Conservation (phyloP, 164 flowering plant genomes). For the Tetrastigma voinierianum region DNA sequence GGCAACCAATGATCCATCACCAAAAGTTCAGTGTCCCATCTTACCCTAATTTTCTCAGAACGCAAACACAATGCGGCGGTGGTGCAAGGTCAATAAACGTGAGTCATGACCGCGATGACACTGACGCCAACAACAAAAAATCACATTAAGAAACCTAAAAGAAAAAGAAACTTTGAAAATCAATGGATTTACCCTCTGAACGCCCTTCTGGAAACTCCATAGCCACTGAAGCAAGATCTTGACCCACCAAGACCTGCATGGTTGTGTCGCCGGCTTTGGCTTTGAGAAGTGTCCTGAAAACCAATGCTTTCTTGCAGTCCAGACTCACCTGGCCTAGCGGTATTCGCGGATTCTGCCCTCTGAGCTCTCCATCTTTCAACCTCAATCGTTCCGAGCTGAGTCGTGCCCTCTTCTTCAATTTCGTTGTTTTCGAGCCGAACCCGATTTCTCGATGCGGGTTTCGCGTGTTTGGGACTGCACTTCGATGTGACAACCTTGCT, state of each 20-base stretch:
- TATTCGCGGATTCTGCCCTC: constrained; percentile 25
- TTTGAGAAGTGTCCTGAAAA: constrained; percentile 76
- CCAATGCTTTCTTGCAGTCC: constrained; percentile 78
- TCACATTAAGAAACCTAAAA: not conserved
- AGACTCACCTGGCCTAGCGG: constrained; percentile 71
- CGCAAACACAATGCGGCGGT: too few relatives aligned
- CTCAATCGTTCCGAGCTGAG: constrained; percentile 10
- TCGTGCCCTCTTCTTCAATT: constrained; percentile 4
- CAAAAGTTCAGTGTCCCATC: too few relatives aligned
- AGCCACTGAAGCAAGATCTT: constrained; percentile 88
- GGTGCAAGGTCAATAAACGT: too few relatives aligned
- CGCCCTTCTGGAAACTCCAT: constrained; percentile 73
- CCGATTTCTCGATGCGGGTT: constrained; percentile 12
- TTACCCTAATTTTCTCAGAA: too few relatives aligned
- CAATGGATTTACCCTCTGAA: constrained; percentile 48
- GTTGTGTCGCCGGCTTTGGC: constrained; percentile 76
- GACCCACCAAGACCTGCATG: constrained; percentile 92
- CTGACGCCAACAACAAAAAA: constrained; percentile 2
- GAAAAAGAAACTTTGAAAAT: not conserved
- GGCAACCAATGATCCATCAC: too few relatives aligned
- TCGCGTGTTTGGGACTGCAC: constrained; percentile 12
- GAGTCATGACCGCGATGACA: not conserved
- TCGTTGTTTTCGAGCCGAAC: constrained; percentile 6
- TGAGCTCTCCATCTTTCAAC: constrained; percentile 16
- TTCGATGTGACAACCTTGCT: constrained; percentile 18